Percentiles rank a stretch among this genome's conserved stretches.
phyloP scores from a whole-genome alignment of 2,329 filamentous ascomycete genomes.

The Arthroderma uncinatum region DNA sequence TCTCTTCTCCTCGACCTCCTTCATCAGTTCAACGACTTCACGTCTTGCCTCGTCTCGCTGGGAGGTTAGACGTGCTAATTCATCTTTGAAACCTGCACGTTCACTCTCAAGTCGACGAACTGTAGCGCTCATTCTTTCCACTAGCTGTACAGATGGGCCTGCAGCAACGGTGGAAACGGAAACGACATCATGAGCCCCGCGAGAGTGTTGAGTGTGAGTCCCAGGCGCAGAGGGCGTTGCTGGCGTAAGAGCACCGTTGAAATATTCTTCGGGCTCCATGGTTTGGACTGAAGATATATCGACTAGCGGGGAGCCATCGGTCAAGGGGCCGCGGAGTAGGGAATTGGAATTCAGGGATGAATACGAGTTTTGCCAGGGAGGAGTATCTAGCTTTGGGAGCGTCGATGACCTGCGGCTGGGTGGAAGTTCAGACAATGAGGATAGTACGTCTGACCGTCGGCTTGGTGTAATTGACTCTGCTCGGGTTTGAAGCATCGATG shows the following conservation, averaged over 20 bases:
- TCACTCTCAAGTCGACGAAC: conserved; percentile 86
- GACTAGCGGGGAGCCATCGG: conserved; percentile 19
- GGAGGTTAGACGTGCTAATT: conserved; percentile 64
- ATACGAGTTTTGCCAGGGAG: conserved; percentile 39
- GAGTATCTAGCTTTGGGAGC: conserved; percentile 28
- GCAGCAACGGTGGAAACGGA: conserved; percentile 83
- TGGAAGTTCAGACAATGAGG: conserved; percentile 24
- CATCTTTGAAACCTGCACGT: conserved; percentile 78
- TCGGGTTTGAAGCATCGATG: conserved; percentile 27
- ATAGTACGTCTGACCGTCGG: conserved; percentile 31
- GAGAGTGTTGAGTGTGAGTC: conserved; percentile 31
- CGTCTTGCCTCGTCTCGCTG: conserved; percentile 86
- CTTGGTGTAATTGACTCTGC: conserved; percentile 33
- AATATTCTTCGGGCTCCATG: conserved; percentile 40
- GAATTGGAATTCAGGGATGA: conserved; percentile 23
- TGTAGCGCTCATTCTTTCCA: conserved; percentile 89
- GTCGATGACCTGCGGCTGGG: conserved; percentile 33
- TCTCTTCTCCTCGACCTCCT: conserved; percentile 64
- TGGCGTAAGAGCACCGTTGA: conserved; percentile 25
- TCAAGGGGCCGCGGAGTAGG: conserved; percentile 22
- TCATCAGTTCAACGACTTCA: conserved; percentile 84
- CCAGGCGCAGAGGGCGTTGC: conserved; percentile 31
- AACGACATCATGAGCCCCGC: conserved; percentile 69
- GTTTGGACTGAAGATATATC: conserved; percentile 39
- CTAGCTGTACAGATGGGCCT: conserved; percentile 84